phyloP scores from a whole-genome alignment of 805 yeast genomes.

The Hermanozyma aechmeae region DNA sequence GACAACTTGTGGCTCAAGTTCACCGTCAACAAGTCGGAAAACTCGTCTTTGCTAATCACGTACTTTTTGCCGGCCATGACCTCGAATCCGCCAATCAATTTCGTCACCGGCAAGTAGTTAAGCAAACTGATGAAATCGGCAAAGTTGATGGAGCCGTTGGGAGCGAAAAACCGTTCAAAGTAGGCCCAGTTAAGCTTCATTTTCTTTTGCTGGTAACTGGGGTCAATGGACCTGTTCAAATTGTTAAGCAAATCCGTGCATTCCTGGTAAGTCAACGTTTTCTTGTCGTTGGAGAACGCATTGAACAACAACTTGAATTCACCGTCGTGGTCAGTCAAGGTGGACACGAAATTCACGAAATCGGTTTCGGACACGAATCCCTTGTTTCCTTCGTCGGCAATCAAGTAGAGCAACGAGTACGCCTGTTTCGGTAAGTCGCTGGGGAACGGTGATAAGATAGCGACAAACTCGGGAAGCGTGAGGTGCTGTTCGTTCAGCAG shows the following conservation, averaged over 20 bases:
- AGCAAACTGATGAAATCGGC: conserved; percentile 31
- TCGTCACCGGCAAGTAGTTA: conserved; percentile 36
- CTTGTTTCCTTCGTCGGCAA: conserved; percentile 64
- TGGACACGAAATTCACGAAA: conserved; percentile 63
- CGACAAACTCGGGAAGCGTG: conserved; percentile 25
- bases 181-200: conserved; percentile 35
- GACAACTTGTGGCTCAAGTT: conserved; percentile 35
- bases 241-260: conserved; percentile 26
- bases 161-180: conserved; percentile 30
- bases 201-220: conserved; percentile 30
- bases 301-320: conserved; percentile 45
- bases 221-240: conserved; percentile 32
- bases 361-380: conserved; percentile 65
- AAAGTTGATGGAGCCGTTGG: conserved; percentile 27
- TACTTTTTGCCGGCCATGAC: conserved; percentile 23
- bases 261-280: conserved; percentile 20
- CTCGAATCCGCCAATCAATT: conserved; percentile 35
- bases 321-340: conserved; percentile 29
- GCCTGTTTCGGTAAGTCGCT: conserved; percentile 29
- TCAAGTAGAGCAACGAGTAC: conserved; percentile 54
- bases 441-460: conserved; percentile 32
- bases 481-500: conserved; percentile 14
- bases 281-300: conserved; percentile 25
- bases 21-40: conserved; percentile 22
- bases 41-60: conserved; percentile 19